phyloP scores from a whole-genome alignment of 164 flowering plant species.

The Magnolia sinica region DNA sequence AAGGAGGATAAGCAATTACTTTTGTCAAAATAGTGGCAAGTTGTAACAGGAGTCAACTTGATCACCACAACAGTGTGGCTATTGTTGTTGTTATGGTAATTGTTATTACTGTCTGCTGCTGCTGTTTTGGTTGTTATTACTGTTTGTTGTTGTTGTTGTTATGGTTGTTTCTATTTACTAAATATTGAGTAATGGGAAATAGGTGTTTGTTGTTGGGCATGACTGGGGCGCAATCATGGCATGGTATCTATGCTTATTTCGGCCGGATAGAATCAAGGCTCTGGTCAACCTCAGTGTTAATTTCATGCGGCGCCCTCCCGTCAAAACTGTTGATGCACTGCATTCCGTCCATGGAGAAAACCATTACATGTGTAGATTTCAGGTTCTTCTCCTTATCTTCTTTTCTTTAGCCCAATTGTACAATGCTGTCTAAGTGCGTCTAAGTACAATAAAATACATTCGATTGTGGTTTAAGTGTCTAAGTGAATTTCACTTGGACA shows the following conservation, averaged over 20 bases:
- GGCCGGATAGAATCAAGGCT: constrained; percentile 79
- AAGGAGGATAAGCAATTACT: no score
- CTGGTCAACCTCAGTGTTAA: constrained; percentile 55
- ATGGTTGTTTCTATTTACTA: not conserved
- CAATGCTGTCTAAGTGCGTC: no score
- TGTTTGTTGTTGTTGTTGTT: not conserved
- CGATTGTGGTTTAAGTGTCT: no score
- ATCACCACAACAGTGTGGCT: no score
- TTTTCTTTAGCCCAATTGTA: no score
- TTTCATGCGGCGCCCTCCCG: constrained; percentile 40
- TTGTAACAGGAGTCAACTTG: no score
- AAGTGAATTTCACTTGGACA: no score
- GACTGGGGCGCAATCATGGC: constrained; percentile 76
- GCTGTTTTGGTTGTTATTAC: no score
- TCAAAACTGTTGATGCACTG: constrained; percentile 32
- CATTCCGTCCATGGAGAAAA: constrained; percentile 53
- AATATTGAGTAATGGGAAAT: not conserved
- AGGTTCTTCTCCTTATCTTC: constrained; percentile 32
- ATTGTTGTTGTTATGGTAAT: no score
- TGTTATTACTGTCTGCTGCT: no score
- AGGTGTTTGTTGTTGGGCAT: constrained; percentile 76
- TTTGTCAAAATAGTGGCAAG: no score
- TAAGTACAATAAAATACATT: no score
- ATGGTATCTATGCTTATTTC: constrained; percentile 56
- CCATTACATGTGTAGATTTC: constrained; percentile 66